Conservation (phyloP, 1,139 yeast genomes). For the Saccharomyces hybrid region DNA sequence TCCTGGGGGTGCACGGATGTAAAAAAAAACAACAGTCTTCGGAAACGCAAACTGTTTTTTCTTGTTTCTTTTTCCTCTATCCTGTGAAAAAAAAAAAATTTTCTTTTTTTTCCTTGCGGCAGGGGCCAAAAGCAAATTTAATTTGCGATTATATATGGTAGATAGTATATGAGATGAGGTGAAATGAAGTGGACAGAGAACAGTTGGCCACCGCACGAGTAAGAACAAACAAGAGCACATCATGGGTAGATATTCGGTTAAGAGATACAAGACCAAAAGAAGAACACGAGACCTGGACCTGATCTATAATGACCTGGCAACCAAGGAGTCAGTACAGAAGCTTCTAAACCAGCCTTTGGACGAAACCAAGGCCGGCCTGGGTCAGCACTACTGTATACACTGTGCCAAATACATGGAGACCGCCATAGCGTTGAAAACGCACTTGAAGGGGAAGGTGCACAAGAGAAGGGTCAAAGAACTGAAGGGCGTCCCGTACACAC, state of each 20-base stretch:
- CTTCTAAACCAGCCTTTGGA: slow-evolving; percentile 79
- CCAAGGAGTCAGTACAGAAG: slow-evolving; percentile 51
- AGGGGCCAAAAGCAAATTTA: neutral
- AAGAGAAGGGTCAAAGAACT: slow-evolving; percentile 77
- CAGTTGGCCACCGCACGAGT: neutral
- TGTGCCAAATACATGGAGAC: slow-evolving; percentile 90
- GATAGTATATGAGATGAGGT: neutral
- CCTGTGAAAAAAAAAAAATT: neutral
- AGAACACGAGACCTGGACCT: slow-evolving; percentile 81
- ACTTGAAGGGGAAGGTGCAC: slow-evolving; percentile 69
- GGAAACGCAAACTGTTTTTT: neutral
- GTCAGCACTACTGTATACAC: slow-evolving; percentile 88
- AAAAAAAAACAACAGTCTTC: neutral
- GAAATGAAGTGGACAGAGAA: neutral
- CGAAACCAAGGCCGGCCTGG: slow-evolving; percentile 87
- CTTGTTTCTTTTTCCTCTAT: neutral
- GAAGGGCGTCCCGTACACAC: slow-evolving; percentile 73
- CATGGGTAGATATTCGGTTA: slow-evolving; percentile 86
- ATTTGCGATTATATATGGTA: neutral
- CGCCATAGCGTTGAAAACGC: slow-evolving; percentile 64
- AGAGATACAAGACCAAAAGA: slow-evolving; percentile 70
- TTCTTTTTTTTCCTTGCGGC: neutral
- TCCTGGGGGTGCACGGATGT: neutral
- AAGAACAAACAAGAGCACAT: slow-evolving; percentile 9
- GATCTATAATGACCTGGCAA: slow-evolving; percentile 65